These are phyloP conservation scores for Marvania coccoides DNA, from an alignment of 139 green algal genomes.

Conservation along the genomic window DNA sequence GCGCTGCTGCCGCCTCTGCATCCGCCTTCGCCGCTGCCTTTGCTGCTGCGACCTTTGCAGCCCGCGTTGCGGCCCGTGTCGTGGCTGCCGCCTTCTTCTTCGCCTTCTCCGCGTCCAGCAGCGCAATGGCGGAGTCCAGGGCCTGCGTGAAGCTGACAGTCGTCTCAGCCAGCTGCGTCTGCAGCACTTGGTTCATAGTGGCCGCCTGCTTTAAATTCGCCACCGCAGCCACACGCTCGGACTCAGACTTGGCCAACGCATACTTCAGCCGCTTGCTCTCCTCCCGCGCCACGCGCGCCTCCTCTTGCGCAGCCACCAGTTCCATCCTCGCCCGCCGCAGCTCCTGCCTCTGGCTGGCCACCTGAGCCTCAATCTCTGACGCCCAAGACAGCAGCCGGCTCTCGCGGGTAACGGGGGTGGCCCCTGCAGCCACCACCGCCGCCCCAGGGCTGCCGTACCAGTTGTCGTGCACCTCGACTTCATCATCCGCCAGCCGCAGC, in stretches of 20 bases:
- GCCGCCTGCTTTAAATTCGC: slow-evolving; percentile 12
- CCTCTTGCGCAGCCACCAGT: slow-evolving; percentile 36
- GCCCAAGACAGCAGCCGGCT: slow-evolving; percentile 38
- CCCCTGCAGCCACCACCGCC: slow-evolving; percentile 19
- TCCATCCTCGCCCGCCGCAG: slow-evolving; percentile 35
- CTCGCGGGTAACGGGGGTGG: slow-evolving; percentile 27
- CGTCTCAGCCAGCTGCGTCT: slow-evolving; percentile 31
- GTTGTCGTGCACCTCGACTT: slow-evolving; percentile 48
- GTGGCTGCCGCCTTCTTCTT: neutral
- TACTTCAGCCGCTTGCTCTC: slow-evolving; percentile 5
- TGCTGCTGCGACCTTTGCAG: too few relatives aligned
- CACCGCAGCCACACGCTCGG: slow-evolving; percentile 1
- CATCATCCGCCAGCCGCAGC: slow-evolving; percentile 15
- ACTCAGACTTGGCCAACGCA: slow-evolving; percentile 23
- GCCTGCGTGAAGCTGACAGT: slow-evolving; percentile 30
- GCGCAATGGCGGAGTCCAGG: slow-evolving; percentile 13
- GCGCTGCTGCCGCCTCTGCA: neutral
- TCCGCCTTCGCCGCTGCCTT: neutral
- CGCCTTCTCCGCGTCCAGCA: slow-evolving; percentile 12
- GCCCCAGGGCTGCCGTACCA: slow-evolving; percentile 41
- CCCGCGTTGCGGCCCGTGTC: neutral
- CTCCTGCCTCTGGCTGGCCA: slow-evolving; percentile 34
- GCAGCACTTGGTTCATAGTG: slow-evolving; percentile 23
- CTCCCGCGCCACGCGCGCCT: neutral
- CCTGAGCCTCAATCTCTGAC: slow-evolving; percentile 25